These are phyloP conservation scores for Diplodia corticola DNA, from an alignment of 2,329 filamentous ascomycete species.

Conservation along the genomic window DNA sequence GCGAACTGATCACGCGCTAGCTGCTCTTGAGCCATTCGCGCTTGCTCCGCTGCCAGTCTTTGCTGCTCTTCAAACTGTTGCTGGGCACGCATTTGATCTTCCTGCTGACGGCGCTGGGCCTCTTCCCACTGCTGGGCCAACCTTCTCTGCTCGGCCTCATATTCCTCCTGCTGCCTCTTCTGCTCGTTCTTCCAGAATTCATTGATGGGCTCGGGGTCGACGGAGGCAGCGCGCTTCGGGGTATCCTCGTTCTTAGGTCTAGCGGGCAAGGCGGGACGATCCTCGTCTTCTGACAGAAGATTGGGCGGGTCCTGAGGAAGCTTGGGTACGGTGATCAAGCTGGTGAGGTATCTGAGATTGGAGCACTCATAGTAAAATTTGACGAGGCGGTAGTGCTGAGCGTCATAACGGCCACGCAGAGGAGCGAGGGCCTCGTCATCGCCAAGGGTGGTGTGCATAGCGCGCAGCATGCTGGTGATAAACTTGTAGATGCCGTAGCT, in stretches of 20 bases:
- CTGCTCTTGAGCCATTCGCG: conserved; percentile 86
- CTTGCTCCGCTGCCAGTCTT: conserved; percentile 80
- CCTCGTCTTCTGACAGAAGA: conserved; percentile 74
- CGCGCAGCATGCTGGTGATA: conserved; percentile 97
- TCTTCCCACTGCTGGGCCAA: conserved; percentile 85
- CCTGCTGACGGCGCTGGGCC: conserved; percentile 76
- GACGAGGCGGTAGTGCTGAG: conserved; percentile 92
- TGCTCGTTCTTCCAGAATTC: conserved; percentile 98
- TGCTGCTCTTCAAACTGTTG: conserved; percentile 97
- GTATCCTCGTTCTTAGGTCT: conserved; percentile 70
- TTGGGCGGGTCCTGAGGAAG: conserved; percentile 92
- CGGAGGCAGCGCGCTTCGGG: conserved; percentile 50
- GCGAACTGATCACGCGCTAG: conserved; percentile 84
- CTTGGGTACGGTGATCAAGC: conserved; percentile 93
- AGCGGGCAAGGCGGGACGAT: conserved; percentile 77
- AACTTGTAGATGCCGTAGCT: conserved; percentile 99
- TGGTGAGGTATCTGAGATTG: conserved; percentile 93
- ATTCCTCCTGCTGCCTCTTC: conserved; percentile 87
- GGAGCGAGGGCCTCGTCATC: conserved; percentile 91
- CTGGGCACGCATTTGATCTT: conserved; percentile 81
- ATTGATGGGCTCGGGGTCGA: conserved; percentile 91
- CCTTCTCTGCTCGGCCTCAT: conserved; percentile 88
- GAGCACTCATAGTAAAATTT: conserved; percentile 99
- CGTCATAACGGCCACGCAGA: conserved; percentile 84
- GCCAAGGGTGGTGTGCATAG: conserved; percentile 94